Percentiles rank a stretch among this genome's conserved stretches.
Evolutionary conservation across 768 basidiomycete genomes (phyloP).

Genomic region (Mycena floridula): DNA sequence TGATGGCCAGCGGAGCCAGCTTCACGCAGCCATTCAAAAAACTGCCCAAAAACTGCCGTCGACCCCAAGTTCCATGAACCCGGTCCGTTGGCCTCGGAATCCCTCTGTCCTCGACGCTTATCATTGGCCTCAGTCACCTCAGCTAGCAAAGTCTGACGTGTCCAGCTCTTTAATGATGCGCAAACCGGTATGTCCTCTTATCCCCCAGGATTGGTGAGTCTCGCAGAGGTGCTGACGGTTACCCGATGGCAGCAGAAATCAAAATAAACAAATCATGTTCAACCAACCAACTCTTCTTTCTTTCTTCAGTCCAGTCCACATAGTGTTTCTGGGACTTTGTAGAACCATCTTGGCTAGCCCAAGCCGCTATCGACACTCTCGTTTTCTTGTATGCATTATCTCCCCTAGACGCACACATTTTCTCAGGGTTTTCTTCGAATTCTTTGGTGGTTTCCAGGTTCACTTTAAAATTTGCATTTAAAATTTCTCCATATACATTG

Average conservation of each 20-base stretch:
- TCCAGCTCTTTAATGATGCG: slow-evolving; percentile 2
- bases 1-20: too few relatives aligned
- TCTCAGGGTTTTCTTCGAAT: too few relatives aligned
- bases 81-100: not conserved
- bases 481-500: too few relatives aligned
- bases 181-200: slow-evolving; percentile 5
- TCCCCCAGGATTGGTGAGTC: slow-evolving; percentile 5
- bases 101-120: not conserved
- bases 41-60: not conserved
- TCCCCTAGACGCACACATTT: not conserved
- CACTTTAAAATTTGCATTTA: too few relatives aligned
- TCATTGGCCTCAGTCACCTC: not conserved
- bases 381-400: not conserved
- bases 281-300: not conserved
- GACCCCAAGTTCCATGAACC: not conserved
- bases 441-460: too few relatives aligned
- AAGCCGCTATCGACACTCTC: not conserved
- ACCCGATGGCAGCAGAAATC: slow-evolving; percentile 6
- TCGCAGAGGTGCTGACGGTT: slow-evolving; percentile 1
- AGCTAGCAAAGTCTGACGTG: not conserved
- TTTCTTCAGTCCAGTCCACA: slow-evolving; percentile 2
- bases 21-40: not conserved
- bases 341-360: not conserved
- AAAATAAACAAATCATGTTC: slow-evolving; percentile 5
- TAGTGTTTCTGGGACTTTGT: slow-evolving; percentile 6